These are phyloP conservation scores for Aspergillus glaucus DNA, from an alignment of 2,329 filamentous ascomycete genomes.

Conservation along the genomic window DNA sequence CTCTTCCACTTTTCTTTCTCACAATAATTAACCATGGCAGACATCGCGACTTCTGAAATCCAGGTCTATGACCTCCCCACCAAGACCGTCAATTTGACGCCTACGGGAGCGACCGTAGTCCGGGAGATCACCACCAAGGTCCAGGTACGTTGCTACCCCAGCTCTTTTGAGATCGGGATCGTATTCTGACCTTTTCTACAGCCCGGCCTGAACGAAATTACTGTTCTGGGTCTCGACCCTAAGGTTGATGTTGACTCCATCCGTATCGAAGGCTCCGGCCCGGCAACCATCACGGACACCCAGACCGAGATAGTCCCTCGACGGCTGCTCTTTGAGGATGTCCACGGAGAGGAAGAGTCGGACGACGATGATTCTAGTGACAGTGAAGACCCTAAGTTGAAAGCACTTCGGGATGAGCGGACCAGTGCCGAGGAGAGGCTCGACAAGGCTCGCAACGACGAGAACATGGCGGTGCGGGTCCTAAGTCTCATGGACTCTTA, in stretches of 20 bases:
- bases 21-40: conserved; percentile 6
- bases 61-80: conserved; percentile 53
- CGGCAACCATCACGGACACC: conserved; percentile 57
- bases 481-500: conserved; percentile 30
- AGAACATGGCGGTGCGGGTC: conserved; percentile 17
- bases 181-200: conserved; percentile 12
- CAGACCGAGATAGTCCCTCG: conserved; percentile 54
- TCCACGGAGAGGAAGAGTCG: conserved; percentile 38
- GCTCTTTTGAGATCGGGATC: conserved; percentile 1
- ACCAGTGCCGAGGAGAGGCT: conserved; percentile 27
- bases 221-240: conserved; percentile 50
- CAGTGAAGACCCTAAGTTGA: conserved; percentile 19
- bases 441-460: conserved; percentile 20
- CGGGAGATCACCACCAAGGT: conserved; percentile 54
- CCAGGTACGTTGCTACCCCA: conserved; percentile 26
- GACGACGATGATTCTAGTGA: conserved; percentile 38
- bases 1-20: neutral
- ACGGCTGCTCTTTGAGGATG: conserved; percentile 48
- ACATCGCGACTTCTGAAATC: conserved; percentile 24
- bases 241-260: conserved; percentile 52
- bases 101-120: conserved; percentile 54
- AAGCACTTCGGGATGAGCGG: conserved; percentile 22
- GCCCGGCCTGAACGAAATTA: conserved; percentile 53
- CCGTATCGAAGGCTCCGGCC: conserved; percentile 55
- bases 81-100: conserved; percentile 58